phyloP scores from a whole-genome alignment of 768 basidiomycete species.

The Clathrus columnatus region DNA sequence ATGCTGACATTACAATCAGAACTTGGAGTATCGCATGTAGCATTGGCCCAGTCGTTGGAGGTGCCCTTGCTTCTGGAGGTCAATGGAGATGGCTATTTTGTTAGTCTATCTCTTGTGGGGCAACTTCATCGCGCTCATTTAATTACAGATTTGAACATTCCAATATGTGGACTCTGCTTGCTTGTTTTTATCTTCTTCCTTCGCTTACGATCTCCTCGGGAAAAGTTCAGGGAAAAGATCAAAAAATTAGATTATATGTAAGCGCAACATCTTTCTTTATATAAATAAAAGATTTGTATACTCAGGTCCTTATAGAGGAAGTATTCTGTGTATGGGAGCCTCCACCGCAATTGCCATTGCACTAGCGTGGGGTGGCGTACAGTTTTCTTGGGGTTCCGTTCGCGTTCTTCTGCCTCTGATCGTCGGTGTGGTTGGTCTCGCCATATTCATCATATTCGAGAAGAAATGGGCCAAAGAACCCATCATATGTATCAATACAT shows the following conservation, averaged over 20 bases:
- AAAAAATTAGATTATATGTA: constrained; percentile 13
- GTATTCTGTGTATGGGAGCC: constrained; percentile 14
- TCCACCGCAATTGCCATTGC: constrained; percentile 10
- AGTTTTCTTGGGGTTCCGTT: neutral
- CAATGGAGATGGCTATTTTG: constrained; percentile 39
- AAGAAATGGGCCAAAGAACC: constrained; percentile 1
- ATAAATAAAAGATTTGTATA: constrained; percentile 2
- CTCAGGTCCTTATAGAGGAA: constrained; percentile 16
- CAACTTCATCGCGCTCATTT: neutral
- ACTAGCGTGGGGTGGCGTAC: constrained; percentile 6
- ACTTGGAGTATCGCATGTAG: constrained; percentile 30
- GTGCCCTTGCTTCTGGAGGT: constrained; percentile 26
- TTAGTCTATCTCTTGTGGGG: constrained; percentile 10
- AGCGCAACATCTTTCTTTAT: neutral
- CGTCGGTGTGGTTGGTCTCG: neutral
- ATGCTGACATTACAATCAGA: constrained; percentile 13
- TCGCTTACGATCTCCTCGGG: constrained; percentile 7
- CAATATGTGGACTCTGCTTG: constrained; percentile 13
- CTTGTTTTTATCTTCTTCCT: neutral
- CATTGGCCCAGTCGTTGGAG: constrained; percentile 29
- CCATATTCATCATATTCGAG: constrained; percentile 5
- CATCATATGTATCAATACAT: constrained; percentile 13
- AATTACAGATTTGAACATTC: constrained; percentile 12
- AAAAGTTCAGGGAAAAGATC: constrained; percentile 5
- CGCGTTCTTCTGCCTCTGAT: constrained; percentile 5